These are phyloP conservation scores for Botrytis medusae DNA, from an alignment of 2,329 filamentous ascomycete species.

Conservation along the genomic window DNA sequence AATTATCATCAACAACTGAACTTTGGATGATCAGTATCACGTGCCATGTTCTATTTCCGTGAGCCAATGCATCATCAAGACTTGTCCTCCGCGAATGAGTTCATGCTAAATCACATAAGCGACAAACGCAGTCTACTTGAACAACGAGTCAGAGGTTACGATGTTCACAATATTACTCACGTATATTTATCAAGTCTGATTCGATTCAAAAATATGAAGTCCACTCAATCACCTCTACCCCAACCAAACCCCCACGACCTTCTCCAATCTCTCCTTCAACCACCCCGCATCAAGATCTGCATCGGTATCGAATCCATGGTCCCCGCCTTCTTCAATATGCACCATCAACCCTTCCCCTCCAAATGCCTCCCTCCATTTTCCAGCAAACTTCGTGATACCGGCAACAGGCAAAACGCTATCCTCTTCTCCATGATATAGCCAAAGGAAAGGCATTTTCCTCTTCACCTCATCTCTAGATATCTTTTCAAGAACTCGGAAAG, in stretches of 20 bases:
- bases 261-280: background rate
- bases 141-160: background rate
- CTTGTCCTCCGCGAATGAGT: background rate
- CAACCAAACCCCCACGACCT: background rate
- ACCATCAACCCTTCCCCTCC: background rate
- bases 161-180: accelerated
- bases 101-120: background rate
- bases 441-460: background rate
- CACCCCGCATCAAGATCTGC: background rate
- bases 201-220: background rate
- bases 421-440: background rate
- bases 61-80: background rate
- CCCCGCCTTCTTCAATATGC: background rate
- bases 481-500: background rate
- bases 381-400: background rate
- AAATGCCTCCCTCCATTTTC: background rate
- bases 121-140: background rate
- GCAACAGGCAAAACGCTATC: background rate
- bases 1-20: background rate
- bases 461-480: background rate
- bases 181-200: background rate
- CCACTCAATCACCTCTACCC: background rate
- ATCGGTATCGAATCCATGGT: background rate
- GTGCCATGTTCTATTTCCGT: background rate
- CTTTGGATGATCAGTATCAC: background rate